phyloP scores from a whole-genome alignment of 768 basidiomycete genomes.

The Hericium erinaceus region DNA sequence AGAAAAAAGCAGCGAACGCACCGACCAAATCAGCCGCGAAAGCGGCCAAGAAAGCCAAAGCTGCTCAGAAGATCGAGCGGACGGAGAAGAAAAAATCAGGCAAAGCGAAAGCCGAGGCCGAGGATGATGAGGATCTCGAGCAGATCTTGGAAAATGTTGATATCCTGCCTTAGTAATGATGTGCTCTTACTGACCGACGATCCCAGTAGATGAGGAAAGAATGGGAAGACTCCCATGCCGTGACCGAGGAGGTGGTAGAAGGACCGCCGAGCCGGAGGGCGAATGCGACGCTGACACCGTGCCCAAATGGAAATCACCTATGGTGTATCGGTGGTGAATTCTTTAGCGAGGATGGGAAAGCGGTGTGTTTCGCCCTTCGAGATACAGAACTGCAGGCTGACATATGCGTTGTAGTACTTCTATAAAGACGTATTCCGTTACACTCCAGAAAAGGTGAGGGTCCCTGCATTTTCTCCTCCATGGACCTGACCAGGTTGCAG shows the following conservation, averaged over 20 bases:
- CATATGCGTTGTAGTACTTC: conserved; percentile 45
- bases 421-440: conserved; percentile 87
- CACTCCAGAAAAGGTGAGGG: conserved; percentile 62
- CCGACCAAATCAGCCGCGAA: conserved; percentile 36
- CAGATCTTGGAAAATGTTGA: conserved; percentile 71
- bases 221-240: conserved; percentile 74
- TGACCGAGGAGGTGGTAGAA: conserved; percentile 78
- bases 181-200: not conserved
- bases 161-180: not conserved
- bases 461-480: not conserved
- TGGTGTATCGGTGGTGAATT: conserved; percentile 86
- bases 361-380: conserved; percentile 42
- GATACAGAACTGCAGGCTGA: no score
- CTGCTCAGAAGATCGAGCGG: conserved; percentile 55
- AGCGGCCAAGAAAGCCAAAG: conserved; percentile 59
- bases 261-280: conserved; percentile 79
- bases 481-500: conserved; percentile 21
- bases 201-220: conserved; percentile 64
- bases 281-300: conserved; percentile 73
- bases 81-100: conserved; percentile 57
- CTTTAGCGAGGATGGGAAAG: conserved; percentile 78
- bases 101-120: conserved; percentile 42
- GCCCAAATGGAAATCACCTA: conserved; percentile 71
- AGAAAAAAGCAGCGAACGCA: conserved; percentile 42
- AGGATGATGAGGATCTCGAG: conserved; percentile 73